These are phyloP conservation scores for Cicer pinnatifidum DNA, from an alignment of 306 rosid genomes.

Conservation along the genomic window DNA sequence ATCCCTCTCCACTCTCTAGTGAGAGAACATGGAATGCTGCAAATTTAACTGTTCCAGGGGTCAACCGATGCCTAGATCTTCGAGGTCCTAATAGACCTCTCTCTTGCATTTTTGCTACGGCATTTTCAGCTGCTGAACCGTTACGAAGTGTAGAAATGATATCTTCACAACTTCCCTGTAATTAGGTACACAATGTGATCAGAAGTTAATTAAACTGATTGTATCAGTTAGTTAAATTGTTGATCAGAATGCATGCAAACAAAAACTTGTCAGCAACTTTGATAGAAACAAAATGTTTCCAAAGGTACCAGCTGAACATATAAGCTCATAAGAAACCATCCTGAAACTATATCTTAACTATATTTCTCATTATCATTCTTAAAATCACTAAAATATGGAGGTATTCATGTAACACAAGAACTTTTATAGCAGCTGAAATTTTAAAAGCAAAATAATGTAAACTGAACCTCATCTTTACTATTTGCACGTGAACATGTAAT, in stretches of 20 bases:
- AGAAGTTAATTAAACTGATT: no score
- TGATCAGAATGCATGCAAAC: slow-evolving; percentile 26
- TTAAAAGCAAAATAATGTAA: slow-evolving; percentile 24
- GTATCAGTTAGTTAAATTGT: no score
- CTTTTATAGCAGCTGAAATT: slow-evolving; percentile 25
- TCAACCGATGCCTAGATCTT: slow-evolving; percentile 91
- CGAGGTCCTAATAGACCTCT: slow-evolving; percentile 89
- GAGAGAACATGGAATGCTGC: slow-evolving; percentile 98
- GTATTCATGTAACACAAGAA: slow-evolving; percentile 10
- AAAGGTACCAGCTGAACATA: slow-evolving; percentile 23
- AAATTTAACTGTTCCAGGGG: slow-evolving; percentile 98
- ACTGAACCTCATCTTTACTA: slow-evolving; percentile 74
- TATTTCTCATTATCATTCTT: slow-evolving; percentile 1
- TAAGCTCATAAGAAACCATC: slow-evolving; percentile 6
- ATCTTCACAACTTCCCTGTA: slow-evolving; percentile 79
- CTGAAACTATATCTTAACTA: slow-evolving; percentile 22
- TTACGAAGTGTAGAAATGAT: slow-evolving; percentile 80
- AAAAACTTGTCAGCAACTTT: slow-evolving; percentile 18
- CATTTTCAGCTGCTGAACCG: slow-evolving; percentile 95
- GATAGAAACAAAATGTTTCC: slow-evolving; percentile 38
- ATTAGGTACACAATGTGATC: slow-evolving; percentile 39
- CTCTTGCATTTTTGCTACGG: slow-evolving; percentile 86
- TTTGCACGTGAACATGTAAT: slow-evolving; percentile 59
- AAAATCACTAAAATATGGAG: slow-evolving; percentile 32
- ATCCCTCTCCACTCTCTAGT: slow-evolving; percentile 82